Evolutionary conservation across 2,329 filamentous ascomycete genomes (phyloP), one percentile per base, ranked within the genome.

Genomic region (Exophiala mesophila): DNA sequence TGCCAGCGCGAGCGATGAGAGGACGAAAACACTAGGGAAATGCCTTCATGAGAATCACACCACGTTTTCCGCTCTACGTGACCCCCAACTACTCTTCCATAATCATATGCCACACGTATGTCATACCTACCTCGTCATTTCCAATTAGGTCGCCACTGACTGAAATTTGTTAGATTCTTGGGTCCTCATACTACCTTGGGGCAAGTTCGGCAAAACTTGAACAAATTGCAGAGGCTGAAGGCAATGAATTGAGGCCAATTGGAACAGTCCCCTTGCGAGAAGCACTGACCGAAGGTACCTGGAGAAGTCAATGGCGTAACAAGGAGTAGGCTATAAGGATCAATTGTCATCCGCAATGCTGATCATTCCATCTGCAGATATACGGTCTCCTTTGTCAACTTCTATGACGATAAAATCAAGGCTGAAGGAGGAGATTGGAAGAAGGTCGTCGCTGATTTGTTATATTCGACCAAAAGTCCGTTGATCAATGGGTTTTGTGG

Each of bases 401-500:
- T 43, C 26, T 53, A 52, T 28, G 50, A 53, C 20, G 46, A 53
- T 9, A 43, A 53, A 26, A 17, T 53, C 2, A 30, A 32, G 3
- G 43, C 43, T 18, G 24, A 26, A 15, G 31, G 42, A 15, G 43
- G 49, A 1, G 49, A 53, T 26, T 53, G 50, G 50, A 44, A 53
- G 28, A 42, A 51, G 12, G 49, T 52, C 3, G 37, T 53, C 5
- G 19, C 43, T 2, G 45, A 52, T 23, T 52, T 47, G 21, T 33
- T 53, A 16, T 53, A 50, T 19, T 54, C 59, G 0, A 63, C 58
- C 2, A 15, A 12, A 3, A 43, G 43, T 17, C 50, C 50, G 3
- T 20, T 53, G 13, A 43, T 53, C 36, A 53, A 52, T 31, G 50
- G 47, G 24, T 42, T 45, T 19, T 43, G 34, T 26, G 44, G 44